Evolutionary conservation across 2,329 filamentous ascomycete genomes (phyloP), one percentile per base, ranked within the genome.

Genomic region (Trichophyton mentagrophytes): DNA sequence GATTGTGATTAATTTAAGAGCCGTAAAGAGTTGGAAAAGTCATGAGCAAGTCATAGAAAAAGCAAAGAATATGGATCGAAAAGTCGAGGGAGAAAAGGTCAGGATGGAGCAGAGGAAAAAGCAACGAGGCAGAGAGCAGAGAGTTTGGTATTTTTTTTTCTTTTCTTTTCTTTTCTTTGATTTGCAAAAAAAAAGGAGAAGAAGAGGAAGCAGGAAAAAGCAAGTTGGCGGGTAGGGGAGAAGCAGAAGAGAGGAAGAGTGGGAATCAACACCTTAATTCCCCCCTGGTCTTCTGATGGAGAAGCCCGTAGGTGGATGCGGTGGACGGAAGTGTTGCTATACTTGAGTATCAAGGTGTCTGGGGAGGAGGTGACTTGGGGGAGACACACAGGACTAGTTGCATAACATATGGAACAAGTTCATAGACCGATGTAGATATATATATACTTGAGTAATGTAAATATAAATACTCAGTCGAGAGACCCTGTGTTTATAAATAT

Each of bases 1-100:
- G 55, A 44, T 57, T 57, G 55, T 42, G 55, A 44, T 57, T 57
- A 57, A 57, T 57, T 57, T 42, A 57, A 57, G 55, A 57, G 55
- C 55, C 55, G 55, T 42, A 57, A 57, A 57, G 22, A 36, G 55
- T 57, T 57, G 55, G 55, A 57, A 44, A 25, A 44, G 33, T 57
- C 55, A 57, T 57, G 55, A 57, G 36, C 55, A 57, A 59, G 57
- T 59, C 57, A 49, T 59, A n/a, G 15, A 42, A 36, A 49, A 49
- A 44, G 57, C 56, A 46, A 58, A 13, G 42, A 38, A 38, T 38
- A 27, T 58, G 56, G 27, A 46, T 42, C n/a, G 57, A 49, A 49
- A 25, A 17, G 42, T 44, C 17, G 42, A 47, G 57, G 40, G 8
- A 30, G 42, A 27, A 46, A 51, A 51, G 22, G 57, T 22, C 40